Evolutionary conservation across 1,284 basidiomycete species (phyloP).

Genomic region (Phellopilus nigrolimitatus): DNA sequence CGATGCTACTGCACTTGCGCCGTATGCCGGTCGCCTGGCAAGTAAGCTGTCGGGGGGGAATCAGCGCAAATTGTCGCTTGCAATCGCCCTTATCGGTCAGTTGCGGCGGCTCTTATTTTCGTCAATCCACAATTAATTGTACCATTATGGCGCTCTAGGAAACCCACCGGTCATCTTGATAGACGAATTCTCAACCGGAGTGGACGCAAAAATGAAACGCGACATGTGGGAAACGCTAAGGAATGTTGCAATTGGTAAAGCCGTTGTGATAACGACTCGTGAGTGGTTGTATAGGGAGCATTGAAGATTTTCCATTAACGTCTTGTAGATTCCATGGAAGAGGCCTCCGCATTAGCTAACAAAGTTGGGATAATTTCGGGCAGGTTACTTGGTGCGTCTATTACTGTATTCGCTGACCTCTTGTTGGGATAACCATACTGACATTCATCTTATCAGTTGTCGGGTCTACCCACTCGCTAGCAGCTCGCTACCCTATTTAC

Average conservation of each 20-base stretch:
- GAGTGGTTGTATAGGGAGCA: slow-evolving; percentile 30
- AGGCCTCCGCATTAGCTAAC: slow-evolving; percentile 71
- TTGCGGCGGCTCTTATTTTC: neutral
- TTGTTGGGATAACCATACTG: slow-evolving; percentile 1
- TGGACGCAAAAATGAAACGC: slow-evolving; percentile 79
- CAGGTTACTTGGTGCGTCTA: slow-evolving; percentile 55
- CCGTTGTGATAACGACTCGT: slow-evolving; percentile 69
- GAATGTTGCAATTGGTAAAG: slow-evolving; percentile 58
- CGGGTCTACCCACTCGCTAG: slow-evolving; percentile 62
- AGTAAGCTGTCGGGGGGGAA: slow-evolving; percentile 76
- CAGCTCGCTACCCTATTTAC: slow-evolving; percentile 64
- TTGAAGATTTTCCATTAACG: neutral
- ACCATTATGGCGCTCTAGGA: slow-evolving; percentile 31
- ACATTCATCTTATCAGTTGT: slow-evolving; percentile 39
- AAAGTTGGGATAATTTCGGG: slow-evolving; percentile 71
- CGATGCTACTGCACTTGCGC: slow-evolving; percentile 50
- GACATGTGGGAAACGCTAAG: slow-evolving; percentile 77
- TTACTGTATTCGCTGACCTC: neutral
- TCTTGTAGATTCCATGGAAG: slow-evolving; percentile 74
- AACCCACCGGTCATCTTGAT: slow-evolving; percentile 76
- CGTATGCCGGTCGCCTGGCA: slow-evolving; percentile 67
- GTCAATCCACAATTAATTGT: neutral
- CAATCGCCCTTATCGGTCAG: slow-evolving; percentile 73
- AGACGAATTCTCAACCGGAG: slow-evolving; percentile 80
- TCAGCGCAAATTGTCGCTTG: slow-evolving; percentile 72